These are phyloP conservation scores for Ambrosiella beaveri DNA, from an alignment of 2,329 filamentous ascomycete genomes.

Conservation along the genomic window DNA sequence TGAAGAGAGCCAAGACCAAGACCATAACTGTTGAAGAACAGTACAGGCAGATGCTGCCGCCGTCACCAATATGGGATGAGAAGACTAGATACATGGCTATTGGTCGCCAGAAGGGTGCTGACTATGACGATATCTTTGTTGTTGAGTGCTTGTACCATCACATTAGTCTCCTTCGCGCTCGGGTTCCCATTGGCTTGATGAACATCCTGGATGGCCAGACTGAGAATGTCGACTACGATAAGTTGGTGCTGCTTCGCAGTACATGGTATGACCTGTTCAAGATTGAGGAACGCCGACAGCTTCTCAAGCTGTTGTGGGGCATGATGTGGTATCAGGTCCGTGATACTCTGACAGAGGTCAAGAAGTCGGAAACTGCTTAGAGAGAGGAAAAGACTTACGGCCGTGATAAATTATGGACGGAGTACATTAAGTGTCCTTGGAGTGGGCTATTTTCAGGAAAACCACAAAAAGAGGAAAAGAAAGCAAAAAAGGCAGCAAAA, in stretches of 20 bases:
- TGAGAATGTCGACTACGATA: slow-evolving; percentile 31
- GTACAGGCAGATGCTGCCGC: slow-evolving; percentile 36
- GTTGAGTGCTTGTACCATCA: slow-evolving; percentile 46
- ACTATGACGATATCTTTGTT: slow-evolving; percentile 44
- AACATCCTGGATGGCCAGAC: slow-evolving; percentile 32
- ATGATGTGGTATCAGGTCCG: slow-evolving; percentile 45
- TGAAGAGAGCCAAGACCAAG: too few relatives aligned
- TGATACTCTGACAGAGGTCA: slow-evolving; percentile 15
- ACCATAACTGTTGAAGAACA: slow-evolving; percentile 35
- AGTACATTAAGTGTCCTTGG: slow-evolving; percentile 1
- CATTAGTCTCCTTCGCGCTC: slow-evolving; percentile 37
- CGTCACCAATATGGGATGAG: slow-evolving; percentile 40
- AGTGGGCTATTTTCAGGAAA: not conserved
- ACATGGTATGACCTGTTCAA: slow-evolving; percentile 45
- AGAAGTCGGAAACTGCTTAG: slow-evolving; percentile 7
- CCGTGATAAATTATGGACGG: not conserved
- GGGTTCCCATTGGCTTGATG: slow-evolving; percentile 37
- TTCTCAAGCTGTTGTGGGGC: slow-evolving; percentile 40
- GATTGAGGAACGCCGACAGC: slow-evolving; percentile 34
- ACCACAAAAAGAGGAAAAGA: not conserved
- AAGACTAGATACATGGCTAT: slow-evolving; percentile 41
- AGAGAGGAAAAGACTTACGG: not conserved
- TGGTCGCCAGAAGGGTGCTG: slow-evolving; percentile 29
- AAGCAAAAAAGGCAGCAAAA: not conserved
- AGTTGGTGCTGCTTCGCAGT: slow-evolving; percentile 38